Evolutionary conservation across 73 alveolate genomes (phyloP), one percentile per base, ranked within the genome.

Genomic region (Tetrahymena borealis): DNA sequence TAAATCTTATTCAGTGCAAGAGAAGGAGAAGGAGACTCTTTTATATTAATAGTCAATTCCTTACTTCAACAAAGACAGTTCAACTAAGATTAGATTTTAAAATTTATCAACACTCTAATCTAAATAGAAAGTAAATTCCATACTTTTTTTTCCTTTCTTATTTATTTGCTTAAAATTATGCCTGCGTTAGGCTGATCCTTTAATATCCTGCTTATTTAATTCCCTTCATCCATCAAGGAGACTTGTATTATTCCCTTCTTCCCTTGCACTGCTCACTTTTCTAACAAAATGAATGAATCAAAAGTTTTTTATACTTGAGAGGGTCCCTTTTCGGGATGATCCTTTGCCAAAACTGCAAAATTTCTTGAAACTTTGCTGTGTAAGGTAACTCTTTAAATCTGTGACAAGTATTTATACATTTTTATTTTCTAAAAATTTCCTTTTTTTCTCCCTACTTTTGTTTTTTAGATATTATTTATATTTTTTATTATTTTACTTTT

Each of bases 271-370:
- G 37, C 7, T 15, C 28, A 24, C 36, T 35, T 60, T 60, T 35
- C 3, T n/a, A 24, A 0, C n/a, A 60, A 60, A 60, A 60, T 60
- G 85, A 60, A 60, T 20, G 28, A 35, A 60, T 78, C 13, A 20
- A 78, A 92, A 36, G 32, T 33, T 20, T 78, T 38, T 20, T 33
- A 18, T 92, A 92, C 95, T 78, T 92, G 39, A 33, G 95, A 92
- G 39, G 93, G 95, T n/a, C 95, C 95, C 60, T 38, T 92, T 32
- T 92, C 92, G 43, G 93, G 95, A 32, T 92, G 90, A 92, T 33
- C 78, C 39, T 93, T 85, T 39, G 95, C 60, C 28, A 93, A 60
- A 12, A 93, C 95, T 79, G 90, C 92, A 78, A 93, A 93, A 60
- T 60, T 60, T 35, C 28, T 60, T 60, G 85, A 60, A 60, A 60